Evolutionary conservation across 2,329 filamentous ascomycete genomes (phyloP), one percentile per base, ranked within the genome.

Genomic region (Orbilia javanica): DNA sequence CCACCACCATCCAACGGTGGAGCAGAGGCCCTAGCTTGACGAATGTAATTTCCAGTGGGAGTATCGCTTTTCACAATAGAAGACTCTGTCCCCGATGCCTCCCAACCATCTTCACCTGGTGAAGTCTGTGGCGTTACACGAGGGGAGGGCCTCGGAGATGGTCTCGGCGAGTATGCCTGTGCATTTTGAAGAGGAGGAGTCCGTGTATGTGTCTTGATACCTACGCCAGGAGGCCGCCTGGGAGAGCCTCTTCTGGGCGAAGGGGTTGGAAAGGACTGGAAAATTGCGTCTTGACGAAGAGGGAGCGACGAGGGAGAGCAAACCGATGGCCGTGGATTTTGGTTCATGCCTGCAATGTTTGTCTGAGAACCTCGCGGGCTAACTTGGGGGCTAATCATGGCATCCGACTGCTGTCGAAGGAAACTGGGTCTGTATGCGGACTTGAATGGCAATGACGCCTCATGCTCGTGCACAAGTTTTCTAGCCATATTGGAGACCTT

Each of bases 241-340:
- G 73, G 73, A 1, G 73, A 77, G 20, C 29, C 66, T 67, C 72
- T 60, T 8, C 18, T 73, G 10, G 73, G 42, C 4, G 72, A 71
- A 3, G 55, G 67, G n/a, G 22, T 22, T 44, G 73, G 73, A 39
- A 77, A 77, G 2, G 73, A 77, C 42, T 71, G 73, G 27, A 66
- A 77, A 15, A 77, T 77, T 44, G 66, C 73, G 71, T 77, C 73
- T 20, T 77, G 73, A 25, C 60, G 73, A 13, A 77, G 73, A 5
- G 73, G 73, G 6, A 70, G 60, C 13, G 73, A 77, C n/a, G 73
- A 46, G 4, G 73, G 73, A 15, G 73, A 77, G 42, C 73, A 77
- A 46, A 77, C 73, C 1, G 73, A 18, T 7, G 73, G 73, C 20
- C 73, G 66, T 27, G 60, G 73, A 46, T 3, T 57, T 2, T 57